Conservation (phyloP, 2,329 filamentous ascomycete genomes). For the Fusarium virguliforme region DNA sequence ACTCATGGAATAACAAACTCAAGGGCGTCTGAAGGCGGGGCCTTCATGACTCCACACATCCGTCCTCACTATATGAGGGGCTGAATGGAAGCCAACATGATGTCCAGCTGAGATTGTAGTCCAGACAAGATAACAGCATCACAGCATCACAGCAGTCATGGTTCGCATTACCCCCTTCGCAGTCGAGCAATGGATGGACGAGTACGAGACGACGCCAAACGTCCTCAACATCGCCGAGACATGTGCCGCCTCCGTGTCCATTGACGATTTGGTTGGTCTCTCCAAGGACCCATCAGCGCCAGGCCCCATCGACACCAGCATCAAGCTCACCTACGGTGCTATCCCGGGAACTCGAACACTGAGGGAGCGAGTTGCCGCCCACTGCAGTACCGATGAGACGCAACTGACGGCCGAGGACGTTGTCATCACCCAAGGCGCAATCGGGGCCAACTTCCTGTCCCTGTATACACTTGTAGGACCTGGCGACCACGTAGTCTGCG, state of each 20-base stretch:
- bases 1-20: not conserved
- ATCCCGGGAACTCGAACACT: constrained; percentile 79
- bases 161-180: constrained; percentile 74
- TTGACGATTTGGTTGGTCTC: constrained; percentile 76
- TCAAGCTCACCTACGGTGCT: constrained; percentile 79
- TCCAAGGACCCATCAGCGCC: constrained; percentile 67
- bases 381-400: constrained; percentile 73
- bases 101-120: not conserved
- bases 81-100: not conserved
- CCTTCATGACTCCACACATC: not conserved
- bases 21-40: constrained; percentile 18
- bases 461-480: constrained; percentile 81
- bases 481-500: constrained; percentile 88
- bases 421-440: constrained; percentile 84
- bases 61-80: constrained; percentile 8
- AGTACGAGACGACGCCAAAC: constrained; percentile 69
- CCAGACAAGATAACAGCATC: not conserved
- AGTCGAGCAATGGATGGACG: constrained; percentile 82
- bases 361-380: constrained; percentile 74
- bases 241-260: constrained; percentile 81
- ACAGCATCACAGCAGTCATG: constrained; percentile 57
- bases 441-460: constrained; percentile 86
- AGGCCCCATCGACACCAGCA: constrained; percentile 65
- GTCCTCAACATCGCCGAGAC: constrained; percentile 84
- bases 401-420: constrained; percentile 72